phyloP scores from a whole-genome alignment of 768 basidiomycete genomes.

The Suillus hirtellus region DNA sequence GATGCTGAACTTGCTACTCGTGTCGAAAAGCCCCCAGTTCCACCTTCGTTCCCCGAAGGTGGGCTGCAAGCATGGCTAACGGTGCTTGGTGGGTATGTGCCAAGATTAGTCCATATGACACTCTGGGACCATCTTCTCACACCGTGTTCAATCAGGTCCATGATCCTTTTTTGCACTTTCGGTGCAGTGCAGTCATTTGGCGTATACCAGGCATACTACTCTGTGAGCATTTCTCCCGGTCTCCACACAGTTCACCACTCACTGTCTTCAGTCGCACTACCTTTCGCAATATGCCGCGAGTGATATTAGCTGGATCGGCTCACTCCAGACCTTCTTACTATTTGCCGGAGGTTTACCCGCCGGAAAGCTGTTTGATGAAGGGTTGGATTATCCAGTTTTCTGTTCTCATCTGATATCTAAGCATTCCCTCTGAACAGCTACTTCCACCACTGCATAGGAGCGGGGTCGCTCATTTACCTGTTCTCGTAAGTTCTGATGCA shows the following conservation, averaged over 20 bases:
- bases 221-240: slow-evolving; percentile 26
- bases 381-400: slow-evolving; percentile 33
- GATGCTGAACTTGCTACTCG: neutral
- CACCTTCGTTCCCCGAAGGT: slow-evolving; percentile 43
- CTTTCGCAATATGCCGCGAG: slow-evolving; percentile 42
- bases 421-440: slow-evolving; percentile 24
- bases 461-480: slow-evolving; percentile 39
- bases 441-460: slow-evolving; percentile 42
- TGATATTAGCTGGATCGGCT: slow-evolving; percentile 52
- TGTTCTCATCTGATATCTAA: neutral
- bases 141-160: slow-evolving; percentile 28
- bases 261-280: slow-evolving; percentile 32
- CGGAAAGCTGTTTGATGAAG: slow-evolving; percentile 48
- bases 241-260: neutral
- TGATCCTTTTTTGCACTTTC: slow-evolving; percentile 50
- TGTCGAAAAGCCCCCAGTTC: neutral
- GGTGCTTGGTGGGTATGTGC: slow-evolving; percentile 45
- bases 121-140: neutral
- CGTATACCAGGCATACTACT: slow-evolving; percentile 56
- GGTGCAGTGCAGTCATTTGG: slow-evolving; percentile 48
- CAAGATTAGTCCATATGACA: neutral
- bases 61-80: slow-evolving; percentile 47
- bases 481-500: slow-evolving; percentile 38
- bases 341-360: slow-evolving; percentile 46
- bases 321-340: slow-evolving; percentile 49